Percentiles rank a stretch among this genome's conserved stretches.
Evolutionary conservation across 495 filamentous ascomycete genomes (phyloP).

Genomic region (Amphirosellinia nigrospora): DNA sequence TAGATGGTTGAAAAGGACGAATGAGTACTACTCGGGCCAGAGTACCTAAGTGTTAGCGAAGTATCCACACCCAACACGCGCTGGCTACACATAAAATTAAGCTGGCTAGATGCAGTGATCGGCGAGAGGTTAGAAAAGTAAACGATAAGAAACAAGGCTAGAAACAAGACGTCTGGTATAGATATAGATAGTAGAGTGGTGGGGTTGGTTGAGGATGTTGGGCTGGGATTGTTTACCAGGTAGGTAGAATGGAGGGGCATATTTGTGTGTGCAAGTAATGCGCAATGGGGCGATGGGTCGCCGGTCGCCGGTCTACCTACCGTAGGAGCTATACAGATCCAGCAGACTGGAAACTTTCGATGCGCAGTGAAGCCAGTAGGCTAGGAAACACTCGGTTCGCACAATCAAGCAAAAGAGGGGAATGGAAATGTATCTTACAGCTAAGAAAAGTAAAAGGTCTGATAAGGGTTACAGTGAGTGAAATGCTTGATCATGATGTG

Average conservation of each 20-base stretch:
- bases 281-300: too few species aligned
- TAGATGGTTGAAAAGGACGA: not conserved
- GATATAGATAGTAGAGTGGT: conserved; percentile 46
- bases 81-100: not conserved
- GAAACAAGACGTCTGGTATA: not conserved
- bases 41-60: conserved; percentile 1
- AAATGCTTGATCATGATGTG: conserved; percentile 40
- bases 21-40: not conserved
- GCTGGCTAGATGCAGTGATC: too few species aligned
- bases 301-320: not conserved
- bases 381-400: not conserved
- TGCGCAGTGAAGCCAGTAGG: not conserved
- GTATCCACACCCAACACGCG: not conserved
- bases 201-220: conserved; percentile 19
- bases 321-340: not conserved
- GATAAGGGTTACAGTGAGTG: conserved; percentile 22
- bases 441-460: conserved; percentile 32
- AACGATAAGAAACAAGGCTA: not conserved
- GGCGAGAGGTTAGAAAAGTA: not conserved
- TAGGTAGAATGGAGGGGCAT: conserved; percentile 24
- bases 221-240: conserved; percentile 13
- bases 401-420: not conserved
- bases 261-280: not conserved
- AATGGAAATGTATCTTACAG: conserved; percentile 32
- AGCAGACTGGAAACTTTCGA: not conserved